Conservation (phyloP, 345 rosid genomes). For the Durio zibethinus region DNA sequence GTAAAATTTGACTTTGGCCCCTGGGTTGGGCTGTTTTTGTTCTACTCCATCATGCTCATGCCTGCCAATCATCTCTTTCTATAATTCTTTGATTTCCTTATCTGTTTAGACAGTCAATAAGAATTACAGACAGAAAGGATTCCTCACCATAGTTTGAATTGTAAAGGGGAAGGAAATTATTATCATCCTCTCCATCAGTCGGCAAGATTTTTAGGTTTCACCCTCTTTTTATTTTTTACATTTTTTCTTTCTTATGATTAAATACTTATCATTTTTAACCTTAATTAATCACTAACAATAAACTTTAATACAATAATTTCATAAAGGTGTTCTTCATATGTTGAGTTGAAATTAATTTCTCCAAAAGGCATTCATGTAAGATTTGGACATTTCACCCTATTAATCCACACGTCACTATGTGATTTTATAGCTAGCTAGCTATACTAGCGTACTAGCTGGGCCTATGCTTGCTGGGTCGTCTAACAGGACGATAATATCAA, state of each 20-base stretch:
- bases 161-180: neutral
- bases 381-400: neutral
- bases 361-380: neutral
- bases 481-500: no score
- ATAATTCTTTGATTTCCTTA: neutral
- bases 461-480: no score
- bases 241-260: neutral
- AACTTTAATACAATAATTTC: neutral
- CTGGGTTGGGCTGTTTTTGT: neutral
- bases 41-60: neutral
- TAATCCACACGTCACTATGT: neutral
- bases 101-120: neutral
- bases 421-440: neutral
- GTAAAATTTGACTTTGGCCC: neutral
- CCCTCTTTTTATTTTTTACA: neutral
- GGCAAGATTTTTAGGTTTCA: neutral
- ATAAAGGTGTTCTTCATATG: neutral
- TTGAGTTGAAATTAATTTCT: neutral
- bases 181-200: neutral
- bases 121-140: neutral
- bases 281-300: no score
- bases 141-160: neutral
- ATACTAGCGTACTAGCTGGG: no score
- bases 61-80: neutral
- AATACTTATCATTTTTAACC: neutral